Evolutionary conservation across 495 filamentous ascomycete genomes (phyloP).

Genomic region (Tricharina praecox): DNA sequence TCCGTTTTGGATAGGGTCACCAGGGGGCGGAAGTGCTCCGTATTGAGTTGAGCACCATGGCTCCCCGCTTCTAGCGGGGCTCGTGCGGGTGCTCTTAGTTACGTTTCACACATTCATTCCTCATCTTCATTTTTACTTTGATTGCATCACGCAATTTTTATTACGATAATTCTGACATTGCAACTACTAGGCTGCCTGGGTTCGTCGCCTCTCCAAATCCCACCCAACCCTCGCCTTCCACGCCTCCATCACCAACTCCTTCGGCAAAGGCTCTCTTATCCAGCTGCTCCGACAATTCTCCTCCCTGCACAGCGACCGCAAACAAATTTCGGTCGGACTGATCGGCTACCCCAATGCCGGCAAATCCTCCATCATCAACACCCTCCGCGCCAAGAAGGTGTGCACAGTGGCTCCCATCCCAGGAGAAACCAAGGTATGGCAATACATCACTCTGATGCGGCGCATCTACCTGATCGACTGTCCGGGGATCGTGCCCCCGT

Average conservation of each 20-base stretch:
- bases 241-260: slow-evolving; percentile 80
- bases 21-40: slow-evolving; percentile 40
- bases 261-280: slow-evolving; percentile 64
- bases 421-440: slow-evolving; percentile 92
- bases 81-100: slow-evolving; percentile 86
- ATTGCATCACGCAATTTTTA: too few species aligned
- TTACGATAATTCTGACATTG: too few species aligned
- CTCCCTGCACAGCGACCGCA: slow-evolving; percentile 71
- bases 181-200: slow-evolving; percentile 80
- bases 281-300: slow-evolving; percentile 84
- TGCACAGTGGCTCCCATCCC: slow-evolving; percentile 91
- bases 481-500: slow-evolving; percentile 87
- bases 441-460: slow-evolving; percentile 94
- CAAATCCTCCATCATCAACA: slow-evolving; percentile 88
- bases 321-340: slow-evolving; percentile 78
- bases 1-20: slow-evolving; percentile 60
- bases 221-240: slow-evolving; percentile 90
- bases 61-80: slow-evolving; percentile 7
- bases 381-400: slow-evolving; percentile 77
- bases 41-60: slow-evolving; percentile 36
- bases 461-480: slow-evolving; percentile 95
- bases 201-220: slow-evolving; percentile 61
- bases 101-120: slow-evolving; percentile 71
- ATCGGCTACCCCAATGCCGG: slow-evolving; percentile 82
- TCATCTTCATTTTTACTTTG: slow-evolving; percentile 6